A percentile compares a stretch with the other conserved stretches of the same genome.
Evolutionary conservation across 2,329 filamentous ascomycete genomes (phyloP).

Genomic region (Ceratocystis destructans): DNA sequence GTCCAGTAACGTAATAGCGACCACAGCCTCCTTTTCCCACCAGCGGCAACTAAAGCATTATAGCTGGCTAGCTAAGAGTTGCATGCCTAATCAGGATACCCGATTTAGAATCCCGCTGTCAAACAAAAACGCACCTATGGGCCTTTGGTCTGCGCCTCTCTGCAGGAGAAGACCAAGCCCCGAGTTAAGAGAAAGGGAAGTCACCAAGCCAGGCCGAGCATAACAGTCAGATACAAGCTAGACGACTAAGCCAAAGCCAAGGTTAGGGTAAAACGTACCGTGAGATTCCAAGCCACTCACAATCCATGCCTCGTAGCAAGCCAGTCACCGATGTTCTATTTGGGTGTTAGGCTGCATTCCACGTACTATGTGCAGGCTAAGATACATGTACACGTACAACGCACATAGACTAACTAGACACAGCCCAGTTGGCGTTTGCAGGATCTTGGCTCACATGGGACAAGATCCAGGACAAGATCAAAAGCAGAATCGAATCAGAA

Average conservation of each 20-base stretch:
- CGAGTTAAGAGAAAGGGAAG: neutral
- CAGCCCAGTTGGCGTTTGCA: neutral
- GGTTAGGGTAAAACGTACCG: neutral
- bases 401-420: neutral
- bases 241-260: neutral
- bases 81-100: neutral
- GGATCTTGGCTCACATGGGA: neutral
- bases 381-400: neutral
- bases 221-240: neutral
- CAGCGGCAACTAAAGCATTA: neutral
- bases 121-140: neutral
- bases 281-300: neutral
- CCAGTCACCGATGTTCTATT: neutral
- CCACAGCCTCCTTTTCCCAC: neutral
- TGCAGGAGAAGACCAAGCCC: neutral
- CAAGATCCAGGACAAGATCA: neutral
- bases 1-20: neutral
- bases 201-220: neutral
- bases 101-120: neutral
- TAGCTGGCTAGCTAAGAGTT: neutral
- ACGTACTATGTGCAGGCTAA: neutral
- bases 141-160: neutral
- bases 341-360: neutral
- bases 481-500: neutral
- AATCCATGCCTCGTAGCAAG: neutral